Base-by-base conservation (phyloP, 2,329 filamentous ascomycete genomes). In the Aspergillus felis region DNA sequence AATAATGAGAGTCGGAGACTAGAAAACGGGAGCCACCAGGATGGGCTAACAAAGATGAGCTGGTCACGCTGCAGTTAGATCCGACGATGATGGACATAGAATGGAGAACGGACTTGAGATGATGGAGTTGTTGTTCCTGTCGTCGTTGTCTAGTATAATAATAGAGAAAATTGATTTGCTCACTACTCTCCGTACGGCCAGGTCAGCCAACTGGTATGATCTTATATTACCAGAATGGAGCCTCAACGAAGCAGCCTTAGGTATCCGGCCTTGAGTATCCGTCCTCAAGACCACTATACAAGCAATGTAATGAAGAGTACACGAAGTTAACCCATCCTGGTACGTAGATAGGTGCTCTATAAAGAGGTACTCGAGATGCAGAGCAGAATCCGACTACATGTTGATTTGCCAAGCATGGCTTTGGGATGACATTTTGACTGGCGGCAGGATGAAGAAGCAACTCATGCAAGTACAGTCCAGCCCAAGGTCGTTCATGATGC, bases 401-500 rank as follows among this genome's bases (percentile, higher is more conserved):
- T 22, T 25, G 4, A 27, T 24, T 47, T 47, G 44, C 44, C 44
- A 47, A 47, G 22, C n/a, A 24, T 47, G 12, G 4, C 8, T 38
- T 17, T 7, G 32, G 5, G 32, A 38, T 38, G 5, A 38, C 32
- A 17, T 38, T 17, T 17, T 4, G 3, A 7, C 22, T 47, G 10
- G 44, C 22, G 44, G 12, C 5, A 25, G 22, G 3, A 47, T 47
- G 44, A 47, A 47, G 44, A 47, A 47, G 22, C 44, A 47, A 27
- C 5, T 12, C 22, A 12, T 47, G 22, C 44, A 24, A 47, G 20
- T 47, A 47, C 22, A 24, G 27, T 27, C 17, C 27, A 51, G 54
- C 29, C 22, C 35, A 22, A 35, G 49, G 28, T 38, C 12, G 17
- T 56, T 57, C 24, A 44, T 56, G 55, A 56, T 56, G 58, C 54